A percentile compares a stretch with the other conserved stretches of the same genome.
These are phyloP conservation scores for Russula vinacea DNA, from an alignment of 768 basidiomycete genomes.

Conservation along the genomic window DNA sequence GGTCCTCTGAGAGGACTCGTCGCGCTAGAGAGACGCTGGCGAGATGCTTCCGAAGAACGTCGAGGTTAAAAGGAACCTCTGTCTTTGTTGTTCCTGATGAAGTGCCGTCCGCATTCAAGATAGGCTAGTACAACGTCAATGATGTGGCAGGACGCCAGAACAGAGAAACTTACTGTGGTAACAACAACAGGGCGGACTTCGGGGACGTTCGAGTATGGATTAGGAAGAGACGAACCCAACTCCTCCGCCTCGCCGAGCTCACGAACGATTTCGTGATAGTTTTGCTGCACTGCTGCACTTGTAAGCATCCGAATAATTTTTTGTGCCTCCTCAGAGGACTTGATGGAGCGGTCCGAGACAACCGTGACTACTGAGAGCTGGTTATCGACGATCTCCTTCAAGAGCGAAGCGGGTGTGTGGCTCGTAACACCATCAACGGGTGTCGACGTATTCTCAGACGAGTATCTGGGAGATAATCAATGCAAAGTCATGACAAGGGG, in stretches of 20 bases:
- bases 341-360: constrained; percentile 55
- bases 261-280: constrained; percentile 47
- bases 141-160: constrained; percentile 6
- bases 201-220: constrained; percentile 52
- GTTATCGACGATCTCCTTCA: constrained; percentile 43
- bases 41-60: constrained; percentile 66
- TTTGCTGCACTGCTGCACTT: constrained; percentile 55
- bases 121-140: constrained; percentile 9
- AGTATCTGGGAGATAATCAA: constrained; percentile 39
- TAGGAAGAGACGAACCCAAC: constrained; percentile 40
- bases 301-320: constrained; percentile 56
- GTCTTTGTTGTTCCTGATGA: constrained; percentile 29
- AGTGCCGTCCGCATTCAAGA: constrained; percentile 30
- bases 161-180: constrained; percentile 36
- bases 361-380: constrained; percentile 51
- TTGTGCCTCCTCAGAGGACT: constrained; percentile 53
- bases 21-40: constrained; percentile 60
- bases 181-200: constrained; percentile 60
- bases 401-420: constrained; percentile 32
- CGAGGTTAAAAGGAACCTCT: constrained; percentile 69
- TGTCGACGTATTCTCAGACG: constrained; percentile 34
- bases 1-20: constrained; percentile 60
- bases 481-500: neutral
- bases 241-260: constrained; percentile 57
- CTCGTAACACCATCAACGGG: constrained; percentile 21